phyloP scores from a whole-genome alignment of 345 rosid species.

The Punica granatum region DNA sequence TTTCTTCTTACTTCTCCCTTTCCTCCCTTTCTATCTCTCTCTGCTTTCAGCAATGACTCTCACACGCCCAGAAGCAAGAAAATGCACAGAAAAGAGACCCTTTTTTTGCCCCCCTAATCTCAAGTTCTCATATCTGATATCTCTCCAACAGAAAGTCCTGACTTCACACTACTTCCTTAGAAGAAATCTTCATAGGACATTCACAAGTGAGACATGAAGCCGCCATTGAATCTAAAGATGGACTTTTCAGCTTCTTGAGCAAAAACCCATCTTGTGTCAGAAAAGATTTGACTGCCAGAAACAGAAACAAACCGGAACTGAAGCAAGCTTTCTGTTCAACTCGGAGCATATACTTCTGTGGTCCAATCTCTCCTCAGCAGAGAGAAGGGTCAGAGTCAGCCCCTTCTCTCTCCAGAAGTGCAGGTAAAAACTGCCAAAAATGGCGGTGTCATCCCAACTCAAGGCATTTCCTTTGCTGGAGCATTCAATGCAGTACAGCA shows the following conservation, averaged over 20 bases:
- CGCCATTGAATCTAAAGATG: neutral
- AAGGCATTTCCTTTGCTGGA: neutral
- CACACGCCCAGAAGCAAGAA: neutral
- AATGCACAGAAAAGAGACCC: neutral
- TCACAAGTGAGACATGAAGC: neutral
- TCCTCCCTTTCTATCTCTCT: neutral
- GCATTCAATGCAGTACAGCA: neutral
- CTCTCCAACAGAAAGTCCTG: neutral
- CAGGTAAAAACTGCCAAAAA: neutral
- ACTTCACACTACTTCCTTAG: too few relatives aligned
- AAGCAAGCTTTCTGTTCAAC: neutral
- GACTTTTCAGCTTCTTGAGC: neutral
- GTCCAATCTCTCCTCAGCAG: neutral
- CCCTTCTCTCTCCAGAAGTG: neutral
- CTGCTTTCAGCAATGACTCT: neutral
- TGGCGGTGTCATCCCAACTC: neutral
- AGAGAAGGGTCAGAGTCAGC: neutral
- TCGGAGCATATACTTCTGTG: neutral
- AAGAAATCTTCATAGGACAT: neutral
- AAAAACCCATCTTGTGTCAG: neutral
- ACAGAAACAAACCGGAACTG: neutral
- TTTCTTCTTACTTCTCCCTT: neutral
- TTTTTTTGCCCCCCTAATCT: neutral
- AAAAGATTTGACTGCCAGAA: neutral
- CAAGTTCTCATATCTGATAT: neutral